A percentile compares a stretch with the other conserved stretches of the same genome.
Evolutionary conservation across 2,329 filamentous ascomycete species (phyloP).

Genomic region (Hirsutella rhossiliensis): DNA sequence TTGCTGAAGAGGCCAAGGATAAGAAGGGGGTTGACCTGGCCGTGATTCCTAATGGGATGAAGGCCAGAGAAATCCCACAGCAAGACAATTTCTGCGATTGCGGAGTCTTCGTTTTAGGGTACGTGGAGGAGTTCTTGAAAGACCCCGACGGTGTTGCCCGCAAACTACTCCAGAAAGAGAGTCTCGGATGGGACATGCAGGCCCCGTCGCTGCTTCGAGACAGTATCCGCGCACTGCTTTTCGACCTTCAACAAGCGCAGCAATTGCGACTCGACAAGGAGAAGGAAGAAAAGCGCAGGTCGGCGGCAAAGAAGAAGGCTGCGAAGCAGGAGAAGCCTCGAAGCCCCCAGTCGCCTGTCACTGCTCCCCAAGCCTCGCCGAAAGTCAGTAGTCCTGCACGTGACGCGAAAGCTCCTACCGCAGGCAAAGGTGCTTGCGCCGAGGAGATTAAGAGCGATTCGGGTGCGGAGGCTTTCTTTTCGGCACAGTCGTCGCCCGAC

Average conservation of each 20-base stretch:
- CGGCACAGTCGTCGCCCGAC: constrained; percentile 11
- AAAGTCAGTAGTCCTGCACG: background rate
- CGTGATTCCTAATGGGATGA: constrained; percentile 38
- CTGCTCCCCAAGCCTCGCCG: background rate
- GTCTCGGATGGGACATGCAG: constrained; percentile 39
- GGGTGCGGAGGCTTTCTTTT: constrained; percentile 7
- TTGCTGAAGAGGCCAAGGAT: constrained; percentile 58
- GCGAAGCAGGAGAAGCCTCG: constrained; percentile 3
- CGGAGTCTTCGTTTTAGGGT: constrained; percentile 75
- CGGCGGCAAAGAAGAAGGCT: constrained; percentile 12
- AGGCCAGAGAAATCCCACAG: constrained; percentile 60
- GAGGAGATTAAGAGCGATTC: constrained; percentile 9
- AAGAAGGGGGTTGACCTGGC: constrained; percentile 36
- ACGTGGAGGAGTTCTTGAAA: constrained; percentile 69
- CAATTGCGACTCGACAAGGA: constrained; percentile 26
- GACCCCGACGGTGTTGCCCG: constrained; percentile 59
- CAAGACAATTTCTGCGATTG: constrained; percentile 86
- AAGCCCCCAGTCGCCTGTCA: background rate
- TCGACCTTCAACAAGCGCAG: constrained; percentile 49
- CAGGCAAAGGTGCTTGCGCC: background rate
- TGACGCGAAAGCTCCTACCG: background rate
- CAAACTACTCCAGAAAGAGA: constrained; percentile 51
- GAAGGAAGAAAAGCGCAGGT: constrained; percentile 19
- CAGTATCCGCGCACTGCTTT: constrained; percentile 54
- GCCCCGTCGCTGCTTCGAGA: constrained; percentile 48